Conservation (phyloP, 306 rosid genomes). For the Rosa persica region DNA sequence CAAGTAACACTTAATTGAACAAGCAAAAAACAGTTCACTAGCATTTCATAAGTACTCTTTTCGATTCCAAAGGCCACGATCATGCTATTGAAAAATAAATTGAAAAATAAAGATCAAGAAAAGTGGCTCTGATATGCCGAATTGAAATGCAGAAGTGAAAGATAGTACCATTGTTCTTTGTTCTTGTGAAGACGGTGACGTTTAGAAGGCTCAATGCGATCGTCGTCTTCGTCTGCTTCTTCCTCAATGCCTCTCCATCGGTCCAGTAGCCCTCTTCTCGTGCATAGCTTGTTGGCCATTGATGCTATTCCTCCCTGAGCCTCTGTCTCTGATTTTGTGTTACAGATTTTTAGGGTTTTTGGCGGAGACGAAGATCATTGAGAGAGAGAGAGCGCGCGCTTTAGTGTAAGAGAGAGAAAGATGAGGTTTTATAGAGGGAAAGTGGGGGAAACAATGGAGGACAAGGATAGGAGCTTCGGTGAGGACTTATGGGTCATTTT, state of each 20-base stretch:
- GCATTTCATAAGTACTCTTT: background rate
- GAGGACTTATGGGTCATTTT: conserved; percentile 1
- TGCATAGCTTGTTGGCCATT: conserved; percentile 43
- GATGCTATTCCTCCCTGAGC: background rate
- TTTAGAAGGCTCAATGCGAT: conserved; percentile 37
- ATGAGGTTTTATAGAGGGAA: background rate
- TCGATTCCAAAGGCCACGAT: background rate
- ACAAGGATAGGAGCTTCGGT: background rate
- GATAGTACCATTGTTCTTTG: conserved; percentile 68
- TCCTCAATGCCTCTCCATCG: conserved; percentile 75
- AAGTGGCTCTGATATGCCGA: background rate
- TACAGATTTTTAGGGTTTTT: conserved; percentile 18
- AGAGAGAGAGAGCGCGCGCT: background rate
- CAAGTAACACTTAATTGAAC: background rate
- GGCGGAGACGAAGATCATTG: background rate
- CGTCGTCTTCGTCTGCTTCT: conserved; percentile 53
- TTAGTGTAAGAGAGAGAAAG: background rate
- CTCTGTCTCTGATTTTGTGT: background rate
- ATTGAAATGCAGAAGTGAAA: background rate
- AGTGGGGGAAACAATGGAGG: background rate
- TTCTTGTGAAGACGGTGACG: conserved; percentile 50
- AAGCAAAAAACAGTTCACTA: background rate
- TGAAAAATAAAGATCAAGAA: background rate
- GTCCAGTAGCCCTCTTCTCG: conserved; percentile 58
- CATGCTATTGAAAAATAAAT: background rate